Evolutionary conservation across 2,329 filamentous ascomycete genomes (phyloP), one percentile per base, ranked within the genome.

Genomic region (Apiospora phragmitis): DNA sequence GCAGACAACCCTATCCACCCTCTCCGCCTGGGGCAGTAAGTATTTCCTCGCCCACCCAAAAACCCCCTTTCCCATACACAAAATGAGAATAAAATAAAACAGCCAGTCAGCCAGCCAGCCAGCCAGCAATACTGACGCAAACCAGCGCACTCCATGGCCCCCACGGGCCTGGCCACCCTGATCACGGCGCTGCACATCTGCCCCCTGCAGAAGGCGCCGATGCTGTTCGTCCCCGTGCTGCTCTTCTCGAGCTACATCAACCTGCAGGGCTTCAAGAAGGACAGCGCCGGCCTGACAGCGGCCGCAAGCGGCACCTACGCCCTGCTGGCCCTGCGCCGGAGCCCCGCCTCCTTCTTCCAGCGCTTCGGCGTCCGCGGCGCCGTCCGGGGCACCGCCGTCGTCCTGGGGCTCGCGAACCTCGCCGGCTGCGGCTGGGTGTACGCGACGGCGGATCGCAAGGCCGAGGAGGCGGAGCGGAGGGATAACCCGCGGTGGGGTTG

Each of bases 181-280:
- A 82, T 89, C 71, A 84, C 86, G 14, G 83, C 88, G 45, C 85
- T 89, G 21, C 88, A 90, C 82, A 83, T 82, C 62, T 86, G 87
- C 2, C 88, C 88, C 43, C 77, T 88, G 67, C 85, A 86, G 74
- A 74, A 81, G 16, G 79, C 88, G 4, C 86, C 88, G 45, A 83
- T 89, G 76, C 75, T 83, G 68, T 83, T 88, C 76, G 80, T 86
- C 74, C 85, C 86, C 32, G 82, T 87, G 35, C 84, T 90, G 42
- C 79, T 89, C 70, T 88, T 90, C 80, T 82, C 85, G 69, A 86
- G 84, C 77, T 90, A 90, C 80, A 84, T 89, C 76, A 89, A 89
- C 78, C 84, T 90, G 8, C 86, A 88, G 26, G 88, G 88, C 71
- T 89, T 87, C 81, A 85, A 84, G 72, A 88, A 86, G 68, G 88